Percentiles rank a stretch among this genome's conserved stretches.
Evolutionary conservation across 345 rosid species (phyloP).

Genomic region (Combretum micranthum): DNA sequence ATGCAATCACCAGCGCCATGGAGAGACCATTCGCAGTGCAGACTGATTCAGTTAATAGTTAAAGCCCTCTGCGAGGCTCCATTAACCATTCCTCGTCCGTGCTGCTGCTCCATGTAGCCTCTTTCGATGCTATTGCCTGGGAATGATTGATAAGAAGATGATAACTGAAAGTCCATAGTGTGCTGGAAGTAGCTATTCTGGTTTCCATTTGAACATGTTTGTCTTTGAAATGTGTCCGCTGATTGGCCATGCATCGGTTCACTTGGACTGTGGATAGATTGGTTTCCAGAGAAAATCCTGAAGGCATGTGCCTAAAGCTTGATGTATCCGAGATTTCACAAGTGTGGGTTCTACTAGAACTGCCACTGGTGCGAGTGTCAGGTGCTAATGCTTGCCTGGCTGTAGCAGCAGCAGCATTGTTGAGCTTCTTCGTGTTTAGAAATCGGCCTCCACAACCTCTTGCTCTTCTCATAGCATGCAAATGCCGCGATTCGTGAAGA

Average conservation of each 20-base stretch:
- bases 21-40: neutral
- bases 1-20: slow-evolving; percentile 1
- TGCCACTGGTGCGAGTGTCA: slow-evolving; percentile 2
- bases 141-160: slow-evolving; percentile 8
- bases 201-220: neutral
- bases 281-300: neutral
- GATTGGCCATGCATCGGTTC: neutral
- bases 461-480: slow-evolving; percentile 60
- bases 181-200: slow-evolving; percentile 8
- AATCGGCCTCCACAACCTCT: slow-evolving; percentile 70
- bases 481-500: slow-evolving; percentile 68
- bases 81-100: slow-evolving; percentile 14
- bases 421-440: slow-evolving; percentile 38
- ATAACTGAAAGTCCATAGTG: slow-evolving; percentile 12
- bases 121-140: slow-evolving; percentile 12
- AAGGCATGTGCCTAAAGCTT: slow-evolving; percentile 8
- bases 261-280: slow-evolving; percentile 10
- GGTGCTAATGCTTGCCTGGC: neutral
- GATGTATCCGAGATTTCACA: slow-evolving; percentile 4
- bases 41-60: slow-evolving; percentile 13
- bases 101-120: slow-evolving; percentile 8
- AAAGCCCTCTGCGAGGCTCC: slow-evolving; percentile 13
- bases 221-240: too few relatives aligned
- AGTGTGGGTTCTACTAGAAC: slow-evolving; percentile 11
- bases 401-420: slow-evolving; percentile 7